phyloP scores from a whole-genome alignment of 495 filamentous ascomycete species.

The Podospora pseudopauciseta region DNA sequence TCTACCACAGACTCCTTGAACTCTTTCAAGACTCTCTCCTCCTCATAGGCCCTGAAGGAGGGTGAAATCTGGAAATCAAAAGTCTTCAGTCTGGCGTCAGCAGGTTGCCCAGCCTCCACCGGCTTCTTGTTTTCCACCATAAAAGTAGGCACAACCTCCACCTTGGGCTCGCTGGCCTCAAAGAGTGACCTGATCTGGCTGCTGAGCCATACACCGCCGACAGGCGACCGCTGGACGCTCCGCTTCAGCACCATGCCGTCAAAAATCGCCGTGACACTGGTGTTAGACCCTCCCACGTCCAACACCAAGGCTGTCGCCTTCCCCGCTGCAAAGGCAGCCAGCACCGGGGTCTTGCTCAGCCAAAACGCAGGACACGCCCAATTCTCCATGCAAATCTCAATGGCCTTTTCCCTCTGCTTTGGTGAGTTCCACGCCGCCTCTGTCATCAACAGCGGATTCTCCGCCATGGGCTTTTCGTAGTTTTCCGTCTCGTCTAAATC shows the following conservation, averaged over 20 bases:
- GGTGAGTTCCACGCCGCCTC: conserved; percentile 88
- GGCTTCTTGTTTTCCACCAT: conserved; percentile 78
- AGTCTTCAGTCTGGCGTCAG: conserved; percentile 51
- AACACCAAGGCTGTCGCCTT: conserved; percentile 89
- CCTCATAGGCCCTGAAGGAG: conserved; percentile 75
- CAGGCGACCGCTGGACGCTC: conserved; percentile 73
- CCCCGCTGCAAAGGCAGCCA: conserved; percentile 75
- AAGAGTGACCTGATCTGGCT: conserved; percentile 81
- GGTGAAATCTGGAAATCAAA: conserved; percentile 63
- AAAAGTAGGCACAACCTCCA: conserved; percentile 80
- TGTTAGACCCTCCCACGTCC: conserved; percentile 87
- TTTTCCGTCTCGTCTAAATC: conserved; percentile 55
- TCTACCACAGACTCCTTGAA: conserved; percentile 98
- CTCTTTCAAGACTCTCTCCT: conserved; percentile 88
- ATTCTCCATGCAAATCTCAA: conserved; percentile 92
- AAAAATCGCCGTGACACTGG: conserved; percentile 85
- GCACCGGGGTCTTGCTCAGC: conserved; percentile 59
- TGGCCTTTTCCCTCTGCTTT: conserved; percentile 84
- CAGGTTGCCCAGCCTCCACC: conserved; percentile 81
- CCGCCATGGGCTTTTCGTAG: conserved; percentile 73
- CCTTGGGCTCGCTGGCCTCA: conserved; percentile 67
- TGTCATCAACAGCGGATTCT: conserved; percentile 89
- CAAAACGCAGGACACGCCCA: conserved; percentile 95
- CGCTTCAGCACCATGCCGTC: conserved; percentile 93
- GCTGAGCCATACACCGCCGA: conserved; percentile 87